Percentiles rank a stretch among this genome's conserved stretches.
phyloP scores from a whole-genome alignment of 2,329 filamentous ascomycete genomes.

The Coniochaeta pulveracea region DNA sequence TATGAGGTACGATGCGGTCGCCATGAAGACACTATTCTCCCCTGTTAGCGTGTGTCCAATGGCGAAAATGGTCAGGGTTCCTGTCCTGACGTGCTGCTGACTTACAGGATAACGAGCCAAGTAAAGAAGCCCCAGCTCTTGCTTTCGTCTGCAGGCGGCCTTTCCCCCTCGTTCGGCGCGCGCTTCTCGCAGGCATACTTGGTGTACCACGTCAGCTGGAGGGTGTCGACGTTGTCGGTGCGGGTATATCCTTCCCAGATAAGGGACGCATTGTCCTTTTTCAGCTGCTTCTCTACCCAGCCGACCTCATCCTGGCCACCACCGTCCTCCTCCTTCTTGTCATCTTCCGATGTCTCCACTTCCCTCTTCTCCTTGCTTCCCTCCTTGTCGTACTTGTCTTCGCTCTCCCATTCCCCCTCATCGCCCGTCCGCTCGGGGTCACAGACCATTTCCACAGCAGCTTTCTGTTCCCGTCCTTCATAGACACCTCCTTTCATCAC shows the following conservation, averaged over 20 bases:
- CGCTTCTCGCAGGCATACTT: slow-evolving; percentile 68
- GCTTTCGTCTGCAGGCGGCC: slow-evolving; percentile 31
- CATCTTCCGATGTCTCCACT: slow-evolving; percentile 18
- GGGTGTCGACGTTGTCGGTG: slow-evolving; percentile 37
- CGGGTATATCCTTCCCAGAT: slow-evolving; percentile 65
- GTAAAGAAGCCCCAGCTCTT: slow-evolving; percentile 89
- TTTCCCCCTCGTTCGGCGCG: slow-evolving; percentile 27
- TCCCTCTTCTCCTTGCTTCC: slow-evolving; percentile 7
- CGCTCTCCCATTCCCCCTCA: slow-evolving; percentile 53
- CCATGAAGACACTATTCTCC: slow-evolving; percentile 62
- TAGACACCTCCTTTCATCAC: slow-evolving; percentile 52
- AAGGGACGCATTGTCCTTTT: slow-evolving; percentile 50
- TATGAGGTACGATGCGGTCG: slow-evolving; percentile 80
- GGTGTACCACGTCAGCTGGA: slow-evolving; percentile 76
- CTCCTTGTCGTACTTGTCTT: slow-evolving; percentile 37
- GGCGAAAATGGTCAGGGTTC: no score
- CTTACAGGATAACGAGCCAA: slow-evolving; percentile 90
- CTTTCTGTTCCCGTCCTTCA: slow-evolving; percentile 51
- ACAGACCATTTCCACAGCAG: slow-evolving; percentile 79
- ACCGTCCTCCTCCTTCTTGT: slow-evolving; percentile 23
- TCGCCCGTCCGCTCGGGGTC: slow-evolving; percentile 60
- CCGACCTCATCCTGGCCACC: slow-evolving; percentile 19
- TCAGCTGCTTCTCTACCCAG: slow-evolving; percentile 37
- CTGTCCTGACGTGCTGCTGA: no score
- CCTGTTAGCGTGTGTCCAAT: slow-evolving; percentile 6